A percentile compares a stretch with the other conserved stretches of the same genome.
phyloP scores from a whole-genome alignment of 2,329 filamentous ascomycete species.

The Exophiala xenobiotica region DNA sequence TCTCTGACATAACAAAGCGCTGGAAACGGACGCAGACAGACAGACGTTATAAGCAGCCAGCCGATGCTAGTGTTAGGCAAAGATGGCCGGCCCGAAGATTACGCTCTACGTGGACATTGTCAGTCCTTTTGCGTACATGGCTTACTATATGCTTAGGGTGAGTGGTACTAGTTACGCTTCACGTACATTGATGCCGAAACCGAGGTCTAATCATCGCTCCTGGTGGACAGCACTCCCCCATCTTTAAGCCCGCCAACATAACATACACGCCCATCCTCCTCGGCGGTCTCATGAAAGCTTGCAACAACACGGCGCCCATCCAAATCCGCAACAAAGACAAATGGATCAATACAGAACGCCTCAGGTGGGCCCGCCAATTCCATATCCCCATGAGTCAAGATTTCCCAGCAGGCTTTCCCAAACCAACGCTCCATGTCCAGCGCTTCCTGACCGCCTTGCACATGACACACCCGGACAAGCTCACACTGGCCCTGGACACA shows the following conservation, averaged over 20 bases:
- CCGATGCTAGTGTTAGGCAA: neutral
- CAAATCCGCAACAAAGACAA: conserved; percentile 60
- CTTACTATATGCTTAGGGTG: conserved; percentile 57
- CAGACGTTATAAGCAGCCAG: too few species aligned
- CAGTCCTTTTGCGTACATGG: conserved; percentile 61
- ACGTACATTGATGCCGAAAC: too few species aligned
- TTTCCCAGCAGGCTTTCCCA: conserved; percentile 54
- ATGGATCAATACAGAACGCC: conserved; percentile 56
- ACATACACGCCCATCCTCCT: conserved; percentile 61
- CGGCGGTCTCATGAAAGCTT: conserved; percentile 58
- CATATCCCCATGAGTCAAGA: conserved; percentile 51
- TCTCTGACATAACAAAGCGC: too few species aligned
- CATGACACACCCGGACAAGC: conserved; percentile 41
- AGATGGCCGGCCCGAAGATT: conserved; percentile 51
- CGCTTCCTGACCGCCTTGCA: conserved; percentile 53
- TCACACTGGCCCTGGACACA: conserved; percentile 45
- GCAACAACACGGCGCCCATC: conserved; percentile 55
- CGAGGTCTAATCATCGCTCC: too few species aligned
- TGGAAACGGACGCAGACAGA: neutral
- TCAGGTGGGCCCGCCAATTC: conserved; percentile 55
- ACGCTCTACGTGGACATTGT: conserved; percentile 61
- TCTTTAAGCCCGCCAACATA: conserved; percentile 56
- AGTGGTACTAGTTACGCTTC: too few species aligned
- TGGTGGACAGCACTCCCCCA: conserved; percentile 52
- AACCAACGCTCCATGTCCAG: conserved; percentile 51